These are phyloP conservation scores for Dryadomyces quercus-mongolicae DNA, from an alignment of 2,329 filamentous ascomycete species.

Conservation along the genomic window DNA sequence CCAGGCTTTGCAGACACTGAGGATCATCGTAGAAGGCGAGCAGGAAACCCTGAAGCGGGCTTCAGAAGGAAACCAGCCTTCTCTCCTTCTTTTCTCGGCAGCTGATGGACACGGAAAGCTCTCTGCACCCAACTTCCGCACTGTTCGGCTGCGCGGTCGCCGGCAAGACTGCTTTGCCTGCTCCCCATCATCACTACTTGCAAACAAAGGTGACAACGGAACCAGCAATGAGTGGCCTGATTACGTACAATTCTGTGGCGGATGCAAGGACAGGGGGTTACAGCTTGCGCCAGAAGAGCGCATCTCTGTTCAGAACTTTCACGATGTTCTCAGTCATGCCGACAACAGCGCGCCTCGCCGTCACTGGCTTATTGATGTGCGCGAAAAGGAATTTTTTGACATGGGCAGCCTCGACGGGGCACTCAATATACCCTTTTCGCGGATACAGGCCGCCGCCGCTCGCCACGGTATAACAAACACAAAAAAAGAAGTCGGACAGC, in stretches of 20 bases:
- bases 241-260: conserved; percentile 79
- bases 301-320: conserved; percentile 53
- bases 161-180: conserved; percentile 67
- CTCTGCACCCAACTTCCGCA: conserved; percentile 44
- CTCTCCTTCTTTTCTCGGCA: conserved; percentile 36
- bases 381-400: conserved; percentile 74
- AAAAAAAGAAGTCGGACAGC: conserved; percentile 11
- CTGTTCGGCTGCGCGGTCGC: conserved; percentile 59
- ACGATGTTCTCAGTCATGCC: conserved; percentile 2
- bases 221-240: conserved; percentile 46
- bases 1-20: conserved; percentile 81
- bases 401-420: conserved; percentile 67
- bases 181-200: conserved; percentile 46
- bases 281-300: conserved; percentile 53
- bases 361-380: conserved; percentile 66
- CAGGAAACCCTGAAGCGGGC: neutral
- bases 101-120: conserved; percentile 21
- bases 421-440: conserved; percentile 61
- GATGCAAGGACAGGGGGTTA: conserved; percentile 15
- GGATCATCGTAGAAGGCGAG: conserved; percentile 48
- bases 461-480: neutral
- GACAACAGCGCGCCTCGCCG: neutral
- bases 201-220: neutral
- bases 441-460: conserved; percentile 12
- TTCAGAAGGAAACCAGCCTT: neutral